Conservation (phyloP, 305 asterid species). For the Fraxinus paxiana region DNA sequence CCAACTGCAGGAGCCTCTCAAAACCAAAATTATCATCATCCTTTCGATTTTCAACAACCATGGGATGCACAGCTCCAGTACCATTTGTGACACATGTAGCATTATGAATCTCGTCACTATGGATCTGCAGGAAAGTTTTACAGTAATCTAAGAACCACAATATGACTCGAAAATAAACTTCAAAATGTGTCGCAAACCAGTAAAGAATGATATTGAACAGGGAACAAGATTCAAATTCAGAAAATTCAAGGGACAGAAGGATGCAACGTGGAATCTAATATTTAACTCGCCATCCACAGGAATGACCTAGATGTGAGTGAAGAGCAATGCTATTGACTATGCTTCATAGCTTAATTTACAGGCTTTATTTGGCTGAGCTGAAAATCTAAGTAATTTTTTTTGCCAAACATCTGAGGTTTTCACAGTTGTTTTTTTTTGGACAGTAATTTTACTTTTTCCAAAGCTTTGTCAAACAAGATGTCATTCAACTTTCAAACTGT, state of each 20-base stretch:
- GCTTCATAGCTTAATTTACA: background rate
- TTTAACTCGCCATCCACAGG: background rate
- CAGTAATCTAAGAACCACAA: background rate
- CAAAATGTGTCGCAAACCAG: background rate
- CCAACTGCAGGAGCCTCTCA: slow-evolving; percentile 17
- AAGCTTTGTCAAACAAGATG: background rate
- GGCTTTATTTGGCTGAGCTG: background rate
- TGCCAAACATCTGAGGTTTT: background rate
- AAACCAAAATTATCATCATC: slow-evolving; percentile 22
- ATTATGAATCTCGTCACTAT: slow-evolving; percentile 23
- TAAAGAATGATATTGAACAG: background rate
- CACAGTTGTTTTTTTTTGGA: background rate
- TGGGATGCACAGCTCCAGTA: slow-evolving; percentile 17
- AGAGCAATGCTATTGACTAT: background rate
- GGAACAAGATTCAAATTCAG: background rate
- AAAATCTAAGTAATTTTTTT: background rate
- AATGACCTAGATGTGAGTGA: background rate
- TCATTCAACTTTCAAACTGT: background rate
- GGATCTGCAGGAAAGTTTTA: slow-evolving; percentile 24
- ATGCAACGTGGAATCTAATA: background rate
- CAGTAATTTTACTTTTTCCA: background rate
- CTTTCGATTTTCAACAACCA: slow-evolving; percentile 21
- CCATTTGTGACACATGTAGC: slow-evolving; percentile 24
- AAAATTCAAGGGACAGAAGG: background rate
- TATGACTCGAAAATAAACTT: background rate